A percentile compares a stretch with the other conserved stretches of the same genome.
Evolutionary conservation across 139 green algal genomes (phyloP).

Genomic region (Coelastrella sp.): DNA sequence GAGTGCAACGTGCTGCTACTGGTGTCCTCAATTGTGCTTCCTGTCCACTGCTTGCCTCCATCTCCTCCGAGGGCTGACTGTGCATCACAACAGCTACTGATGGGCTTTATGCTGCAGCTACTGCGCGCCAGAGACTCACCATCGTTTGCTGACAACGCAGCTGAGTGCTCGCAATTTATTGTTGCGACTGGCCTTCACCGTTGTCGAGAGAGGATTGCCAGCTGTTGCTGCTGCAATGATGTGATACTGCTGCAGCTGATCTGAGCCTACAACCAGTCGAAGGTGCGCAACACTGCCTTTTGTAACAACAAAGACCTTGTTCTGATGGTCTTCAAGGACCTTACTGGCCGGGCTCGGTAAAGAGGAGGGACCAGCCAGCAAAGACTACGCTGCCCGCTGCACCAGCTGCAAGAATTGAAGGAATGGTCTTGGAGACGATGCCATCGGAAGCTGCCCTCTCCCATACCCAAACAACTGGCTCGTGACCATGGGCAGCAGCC

Average conservation of each 20-base stretch:
- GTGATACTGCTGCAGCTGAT: background rate
- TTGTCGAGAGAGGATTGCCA: too few species aligned
- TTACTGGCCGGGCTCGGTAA: background rate
- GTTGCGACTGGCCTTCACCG: too few species aligned
- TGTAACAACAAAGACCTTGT: background rate
- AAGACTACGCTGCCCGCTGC: background rate
- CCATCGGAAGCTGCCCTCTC: background rate
- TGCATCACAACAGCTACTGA: too few species aligned
- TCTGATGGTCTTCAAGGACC: background rate
- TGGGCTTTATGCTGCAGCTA: too few species aligned
- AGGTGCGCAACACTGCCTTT: background rate
- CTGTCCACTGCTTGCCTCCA: too few species aligned
- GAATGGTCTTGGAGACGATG: background rate
- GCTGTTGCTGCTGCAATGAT: too few species aligned
- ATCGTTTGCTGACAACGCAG: too few species aligned
- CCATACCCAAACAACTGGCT: background rate
- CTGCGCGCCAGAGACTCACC: too few species aligned
- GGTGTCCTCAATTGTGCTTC: too few species aligned
- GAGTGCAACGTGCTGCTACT: too few species aligned
- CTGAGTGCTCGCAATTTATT: too few species aligned
- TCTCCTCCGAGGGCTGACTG: too few species aligned
- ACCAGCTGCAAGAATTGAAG: background rate
- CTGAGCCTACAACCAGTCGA: background rate
- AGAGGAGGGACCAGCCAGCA: background rate
- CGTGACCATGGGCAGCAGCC: slow-evolving; percentile 15